Evolutionary conservation across 2,329 filamentous ascomycete genomes (phyloP).

Genomic region (Teratosphaeria gauchensis): DNA sequence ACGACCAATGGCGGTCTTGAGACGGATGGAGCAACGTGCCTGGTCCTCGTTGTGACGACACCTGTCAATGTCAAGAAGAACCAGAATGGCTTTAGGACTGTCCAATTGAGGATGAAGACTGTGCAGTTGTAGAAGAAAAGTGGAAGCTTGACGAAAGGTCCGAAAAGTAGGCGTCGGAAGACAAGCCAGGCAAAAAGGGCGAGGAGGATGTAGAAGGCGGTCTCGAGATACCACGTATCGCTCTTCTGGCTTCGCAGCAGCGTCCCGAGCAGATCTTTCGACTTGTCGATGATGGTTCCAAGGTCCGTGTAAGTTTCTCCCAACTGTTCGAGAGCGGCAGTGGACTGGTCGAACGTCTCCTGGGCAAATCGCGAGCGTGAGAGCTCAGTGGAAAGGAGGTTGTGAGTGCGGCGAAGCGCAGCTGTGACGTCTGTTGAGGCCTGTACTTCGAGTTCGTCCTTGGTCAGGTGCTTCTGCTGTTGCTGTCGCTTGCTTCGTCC

Average conservation of each 20-base stretch:
- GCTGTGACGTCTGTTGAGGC: constrained; percentile 77
- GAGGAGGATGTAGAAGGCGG: constrained; percentile 71
- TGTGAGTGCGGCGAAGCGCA: constrained; percentile 74
- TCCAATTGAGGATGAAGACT: constrained; percentile 19
- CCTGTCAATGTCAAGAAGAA: constrained; percentile 47
- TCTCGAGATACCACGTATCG: constrained; percentile 96
- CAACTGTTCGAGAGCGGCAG: constrained; percentile 69
- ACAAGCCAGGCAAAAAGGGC: constrained; percentile 75
- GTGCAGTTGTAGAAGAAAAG: constrained; percentile 16
- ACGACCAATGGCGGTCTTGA: constrained; percentile 31
- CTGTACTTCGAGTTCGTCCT: constrained; percentile 63
- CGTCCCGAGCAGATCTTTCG: constrained; percentile 64
- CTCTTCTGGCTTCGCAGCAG: constrained; percentile 83
- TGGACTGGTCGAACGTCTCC: constrained; percentile 76
- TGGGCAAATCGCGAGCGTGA: constrained; percentile 81
- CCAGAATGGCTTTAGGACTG: constrained; percentile 25
- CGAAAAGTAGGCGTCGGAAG: constrained; percentile 76
- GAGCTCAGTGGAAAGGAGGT: constrained; percentile 76
- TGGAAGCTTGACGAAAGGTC: constrained; percentile 76
- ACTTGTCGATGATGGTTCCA: constrained; percentile 65
- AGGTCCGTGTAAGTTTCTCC: constrained; percentile 73
- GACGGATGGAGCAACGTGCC: constrained; percentile 12
- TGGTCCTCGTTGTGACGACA: constrained; percentile 24
- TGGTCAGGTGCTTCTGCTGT: constrained; percentile 45
- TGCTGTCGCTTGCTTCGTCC: constrained; percentile 13